A percentile compares a stretch with the other conserved stretches of the same genome.
These are phyloP conservation scores for Zygotorulaspora mrakii DNA, from an alignment of 1,139 yeast species.

Conservation along the genomic window DNA sequence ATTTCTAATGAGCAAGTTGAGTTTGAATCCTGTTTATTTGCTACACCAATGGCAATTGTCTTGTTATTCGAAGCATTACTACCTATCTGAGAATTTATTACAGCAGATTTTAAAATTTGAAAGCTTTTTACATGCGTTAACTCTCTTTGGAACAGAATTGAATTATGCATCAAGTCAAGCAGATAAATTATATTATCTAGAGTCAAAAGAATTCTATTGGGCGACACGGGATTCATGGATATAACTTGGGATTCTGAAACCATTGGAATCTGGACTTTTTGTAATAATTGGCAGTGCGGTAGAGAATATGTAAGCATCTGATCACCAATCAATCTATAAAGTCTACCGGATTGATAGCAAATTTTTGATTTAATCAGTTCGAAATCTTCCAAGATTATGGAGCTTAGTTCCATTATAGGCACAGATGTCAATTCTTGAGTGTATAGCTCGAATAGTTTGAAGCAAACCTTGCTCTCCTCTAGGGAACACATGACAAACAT, in stretches of 20 bases:
- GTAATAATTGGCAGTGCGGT: conserved; percentile 35
- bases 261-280: conserved; percentile 29
- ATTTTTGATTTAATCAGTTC: conserved; percentile 21
- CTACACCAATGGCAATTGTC: conserved; percentile 33
- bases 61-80: conserved; percentile 19
- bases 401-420: conserved; percentile 27
- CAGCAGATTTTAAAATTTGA: conserved; percentile 33
- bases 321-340: conserved; percentile 24
- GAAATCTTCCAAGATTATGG: conserved; percentile 29
- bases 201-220: conserved; percentile 41
- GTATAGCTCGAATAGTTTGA: conserved; percentile 26
- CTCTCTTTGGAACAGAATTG: conserved; percentile 39
- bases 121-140: conserved; percentile 34
- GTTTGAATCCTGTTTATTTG: conserved; percentile 30
- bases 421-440: conserved; percentile 11
- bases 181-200: conserved; percentile 37
- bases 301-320: conserved; percentile 25
- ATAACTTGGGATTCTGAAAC: conserved; percentile 17
- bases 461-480: conserved; percentile 24
- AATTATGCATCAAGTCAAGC: conserved; percentile 43
- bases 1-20: conserved; percentile 38
- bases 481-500: conserved; percentile 27
- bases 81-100: conserved; percentile 16
- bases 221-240: conserved; percentile 36
- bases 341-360: conserved; percentile 31